Conservation (phyloP, 345 rosid species). For the Euphorbia peplus region DNA sequence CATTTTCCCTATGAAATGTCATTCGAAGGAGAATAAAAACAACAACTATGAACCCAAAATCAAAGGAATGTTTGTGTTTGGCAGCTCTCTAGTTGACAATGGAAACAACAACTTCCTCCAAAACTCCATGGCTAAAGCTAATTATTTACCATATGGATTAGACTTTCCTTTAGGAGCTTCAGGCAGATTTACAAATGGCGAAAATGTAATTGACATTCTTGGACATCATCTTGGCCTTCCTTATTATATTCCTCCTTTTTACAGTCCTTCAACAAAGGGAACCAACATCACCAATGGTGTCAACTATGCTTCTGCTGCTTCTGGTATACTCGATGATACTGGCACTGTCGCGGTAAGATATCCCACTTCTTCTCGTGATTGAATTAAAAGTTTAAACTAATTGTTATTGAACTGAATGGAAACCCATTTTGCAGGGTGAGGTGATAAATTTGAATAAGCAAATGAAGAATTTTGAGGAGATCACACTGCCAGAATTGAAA, state of each 20-base stretch:
- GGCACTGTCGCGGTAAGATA: conserved; percentile 41
- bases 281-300: conserved; percentile 42
- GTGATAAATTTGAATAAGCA: conserved; percentile 50
- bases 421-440: conserved; percentile 33
- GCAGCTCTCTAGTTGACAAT: conserved; percentile 63
- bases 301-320: conserved; percentile 56
- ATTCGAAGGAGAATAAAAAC: background rate
- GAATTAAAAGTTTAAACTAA: background rate
- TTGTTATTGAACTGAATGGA: no score
- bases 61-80: conserved; percentile 63
- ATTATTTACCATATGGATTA: conserved; percentile 56
- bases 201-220: conserved; percentile 52
- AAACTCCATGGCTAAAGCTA: conserved; percentile 36
- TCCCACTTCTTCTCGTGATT: background rate
- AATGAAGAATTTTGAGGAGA: conserved; percentile 42
- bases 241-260: conserved; percentile 35
- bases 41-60: background rate
- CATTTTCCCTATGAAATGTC: conserved; percentile 3
- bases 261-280: conserved; percentile 44
- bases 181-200: conserved; percentile 61
- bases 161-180: conserved; percentile 55
- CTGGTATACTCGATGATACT: conserved; percentile 57
- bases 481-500: conserved; percentile 38
- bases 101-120: conserved; percentile 62
- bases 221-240: conserved; percentile 41